Evolutionary conservation across 148 eudicot species (phyloP).

Genomic region (Polygonum maritimum): DNA sequence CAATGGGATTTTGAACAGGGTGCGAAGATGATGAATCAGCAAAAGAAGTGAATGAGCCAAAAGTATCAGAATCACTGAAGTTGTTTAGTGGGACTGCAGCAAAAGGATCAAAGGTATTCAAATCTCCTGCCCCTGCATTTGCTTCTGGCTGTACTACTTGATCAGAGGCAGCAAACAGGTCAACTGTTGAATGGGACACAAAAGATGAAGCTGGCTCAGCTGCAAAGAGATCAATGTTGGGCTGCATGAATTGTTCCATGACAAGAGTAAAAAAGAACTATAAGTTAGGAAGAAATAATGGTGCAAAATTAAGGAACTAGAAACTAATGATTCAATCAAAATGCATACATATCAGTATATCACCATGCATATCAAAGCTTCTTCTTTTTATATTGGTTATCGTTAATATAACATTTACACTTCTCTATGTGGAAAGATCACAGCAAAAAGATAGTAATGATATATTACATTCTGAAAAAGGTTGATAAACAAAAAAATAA

Average conservation of each 20-base stretch:
- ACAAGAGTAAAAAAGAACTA: not conserved
- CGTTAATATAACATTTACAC: not conserved
- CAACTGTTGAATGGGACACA: constrained; percentile 45
- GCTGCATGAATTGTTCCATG: constrained; percentile 31
- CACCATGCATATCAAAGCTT: not conserved
- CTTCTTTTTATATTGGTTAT: not conserved
- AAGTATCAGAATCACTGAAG: constrained; percentile 63
- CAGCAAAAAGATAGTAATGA: not conserved
- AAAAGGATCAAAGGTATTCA: constrained; percentile 65
- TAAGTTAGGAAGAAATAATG: not conserved
- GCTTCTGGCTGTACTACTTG: constrained; percentile 34
- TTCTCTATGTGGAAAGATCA: not conserved
- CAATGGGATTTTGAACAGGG: constrained; percentile 24
- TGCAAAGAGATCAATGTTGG: constrained; percentile 64
- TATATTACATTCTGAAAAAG: not conserved
- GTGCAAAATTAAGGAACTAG: not conserved
- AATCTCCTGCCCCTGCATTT: constrained; percentile 25
- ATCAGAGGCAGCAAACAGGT: constrained; percentile 66
- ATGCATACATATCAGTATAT: not conserved
- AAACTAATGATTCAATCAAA: not conserved
- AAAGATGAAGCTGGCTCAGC: constrained; percentile 44
- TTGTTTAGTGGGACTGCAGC: constrained; percentile 64
- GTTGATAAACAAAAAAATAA: not conserved
- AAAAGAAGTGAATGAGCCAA: constrained; percentile 53
- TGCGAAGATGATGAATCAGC: constrained; percentile 33